Evolutionary conservation across 768 basidiomycete genomes (phyloP).

Genomic region (Pulveroboletus sp.): DNA sequence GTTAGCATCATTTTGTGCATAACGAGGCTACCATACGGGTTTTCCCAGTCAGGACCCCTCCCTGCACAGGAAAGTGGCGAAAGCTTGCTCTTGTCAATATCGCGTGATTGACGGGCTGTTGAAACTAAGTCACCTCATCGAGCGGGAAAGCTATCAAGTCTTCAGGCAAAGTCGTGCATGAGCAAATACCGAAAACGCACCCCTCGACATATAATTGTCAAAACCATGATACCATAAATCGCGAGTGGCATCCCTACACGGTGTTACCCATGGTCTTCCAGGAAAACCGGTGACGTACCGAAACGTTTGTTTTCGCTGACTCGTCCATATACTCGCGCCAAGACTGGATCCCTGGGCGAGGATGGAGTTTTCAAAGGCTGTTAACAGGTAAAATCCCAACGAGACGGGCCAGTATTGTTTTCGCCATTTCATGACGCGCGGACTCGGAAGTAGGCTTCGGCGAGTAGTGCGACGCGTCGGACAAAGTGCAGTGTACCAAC

Average conservation of each 20-base stretch:
- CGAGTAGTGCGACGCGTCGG: constrained; percentile 6
- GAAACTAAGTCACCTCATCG: constrained; percentile 59
- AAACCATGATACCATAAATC: constrained; percentile 91
- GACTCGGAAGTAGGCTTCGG: constrained; percentile 1
- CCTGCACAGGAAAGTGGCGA: constrained; percentile 84
- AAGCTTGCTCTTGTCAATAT: constrained; percentile 47
- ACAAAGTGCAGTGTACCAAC: constrained; percentile 14
- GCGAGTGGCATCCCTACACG: constrained; percentile 59
- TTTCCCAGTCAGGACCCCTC: constrained; percentile 81
- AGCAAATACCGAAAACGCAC: constrained; percentile 36
- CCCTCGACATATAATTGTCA: constrained; percentile 81
- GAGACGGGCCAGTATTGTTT: constrained; percentile 47
- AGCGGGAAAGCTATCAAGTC: constrained; percentile 65
- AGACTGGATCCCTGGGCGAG: constrained; percentile 11
- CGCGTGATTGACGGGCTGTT: constrained; percentile 1
- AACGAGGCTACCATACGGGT: constrained; percentile 54
- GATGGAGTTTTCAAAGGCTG: constrained; percentile 33
- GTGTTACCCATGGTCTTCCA: neutral
- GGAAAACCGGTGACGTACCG: constrained; percentile 40
- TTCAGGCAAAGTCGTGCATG: constrained; percentile 18
- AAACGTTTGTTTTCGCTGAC: constrained; percentile 50
- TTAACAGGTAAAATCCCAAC: constrained; percentile 38
- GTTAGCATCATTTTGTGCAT: constrained; percentile 11
- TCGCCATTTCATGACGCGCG: constrained; percentile 37
- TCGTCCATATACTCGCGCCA: constrained; percentile 46